Evolutionary conservation across 2,329 filamentous ascomycete species (phyloP), one percentile per base, ranked within the genome.

Genomic region (Clarireedia hainanense): DNA sequence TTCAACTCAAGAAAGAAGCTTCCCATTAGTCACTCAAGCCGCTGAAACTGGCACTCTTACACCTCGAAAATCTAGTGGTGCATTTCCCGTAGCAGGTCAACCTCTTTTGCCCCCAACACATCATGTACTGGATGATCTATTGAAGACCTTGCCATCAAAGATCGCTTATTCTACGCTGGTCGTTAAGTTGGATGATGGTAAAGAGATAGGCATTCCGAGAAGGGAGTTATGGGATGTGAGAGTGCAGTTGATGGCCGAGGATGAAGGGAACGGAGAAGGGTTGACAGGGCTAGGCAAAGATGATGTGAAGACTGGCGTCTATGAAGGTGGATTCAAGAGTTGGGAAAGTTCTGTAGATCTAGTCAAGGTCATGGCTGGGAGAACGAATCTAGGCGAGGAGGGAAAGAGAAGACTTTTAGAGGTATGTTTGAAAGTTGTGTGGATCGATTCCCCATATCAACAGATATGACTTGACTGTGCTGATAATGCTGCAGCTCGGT

Each of bases 291-390:
- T 89, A 37, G 84, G 82, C 40, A 77, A 79, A 59, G 83, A 88
- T 60, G 89, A 94, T 70, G 84, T 94, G 61, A 86, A 84, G 69
- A 88, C 87, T 55, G 88, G 88, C 51, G 81, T 92, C 58, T 94
- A 94, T 71, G 89, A 94, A 72, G 89, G 89, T 56, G 89, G 89
- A 24, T 91, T 92, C 74, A 94, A 94, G 74, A 91, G 86, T 65
- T 94, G 89, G 89, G 89, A 94, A 73, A 91, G 88, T 72, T 89
- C 86, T 58, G 76, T 91, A 52, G 89, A 94, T 68, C 75, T 94
- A 17, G 86, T 89, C 50, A 88, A 84, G 67, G 81, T 86, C 20
- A 45, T 66, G 40, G 15, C 20, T 36, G 52, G 36, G 26, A 55
- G 52, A 6, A 17, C 10, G 3, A 23, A 3, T 48, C 47, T 58